These are phyloP conservation scores for Hortaea sp. DNA, from an alignment of 2,329 filamentous ascomycete genomes.

Conservation along the genomic window DNA sequence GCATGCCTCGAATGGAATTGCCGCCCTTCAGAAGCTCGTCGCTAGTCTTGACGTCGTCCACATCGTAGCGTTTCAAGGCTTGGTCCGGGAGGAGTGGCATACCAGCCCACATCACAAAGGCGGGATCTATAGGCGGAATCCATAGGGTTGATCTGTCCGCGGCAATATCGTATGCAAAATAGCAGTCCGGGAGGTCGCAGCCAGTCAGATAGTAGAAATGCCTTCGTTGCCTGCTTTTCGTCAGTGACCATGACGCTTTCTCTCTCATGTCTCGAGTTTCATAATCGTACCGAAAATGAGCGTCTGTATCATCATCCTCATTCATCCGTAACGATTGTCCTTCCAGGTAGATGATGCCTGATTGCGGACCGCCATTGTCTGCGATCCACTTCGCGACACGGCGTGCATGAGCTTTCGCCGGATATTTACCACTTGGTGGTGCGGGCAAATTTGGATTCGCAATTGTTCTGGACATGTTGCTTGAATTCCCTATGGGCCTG, in stretches of 20 bases:
- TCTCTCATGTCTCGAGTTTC: background rate
- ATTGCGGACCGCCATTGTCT: constrained; percentile 51
- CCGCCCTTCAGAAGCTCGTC: constrained; percentile 61
- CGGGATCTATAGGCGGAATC: constrained; percentile 80
- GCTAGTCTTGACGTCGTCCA: constrained; percentile 45
- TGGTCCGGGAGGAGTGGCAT: constrained; percentile 69
- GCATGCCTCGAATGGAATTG: constrained; percentile 45
- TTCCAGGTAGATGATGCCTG: constrained; percentile 79
- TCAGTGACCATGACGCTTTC: too few relatives aligned
- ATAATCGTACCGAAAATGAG: constrained; percentile 60
- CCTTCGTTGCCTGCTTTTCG: constrained; percentile 34
- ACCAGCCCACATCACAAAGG: constrained; percentile 92
- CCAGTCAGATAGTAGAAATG: constrained; percentile 94
- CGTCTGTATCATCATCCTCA: constrained; percentile 75
- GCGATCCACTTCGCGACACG: constrained; percentile 73
- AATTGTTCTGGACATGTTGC: constrained; percentile 14
- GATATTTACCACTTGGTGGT: constrained; percentile 48
- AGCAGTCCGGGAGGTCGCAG: constrained; percentile 70
- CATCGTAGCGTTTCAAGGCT: constrained; percentile 49
- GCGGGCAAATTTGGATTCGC: constrained; percentile 26
- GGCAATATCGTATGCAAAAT: constrained; percentile 71
- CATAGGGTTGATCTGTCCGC: constrained; percentile 71
- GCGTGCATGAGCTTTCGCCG: constrained; percentile 76
- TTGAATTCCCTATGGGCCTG: too few relatives aligned
- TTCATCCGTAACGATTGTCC: constrained; percentile 69